A percentile compares a stretch with the other conserved stretches of the same genome.
Evolutionary conservation across 495 filamentous ascomycete genomes (phyloP).

Genomic region (Corynascus novoguineensis): DNA sequence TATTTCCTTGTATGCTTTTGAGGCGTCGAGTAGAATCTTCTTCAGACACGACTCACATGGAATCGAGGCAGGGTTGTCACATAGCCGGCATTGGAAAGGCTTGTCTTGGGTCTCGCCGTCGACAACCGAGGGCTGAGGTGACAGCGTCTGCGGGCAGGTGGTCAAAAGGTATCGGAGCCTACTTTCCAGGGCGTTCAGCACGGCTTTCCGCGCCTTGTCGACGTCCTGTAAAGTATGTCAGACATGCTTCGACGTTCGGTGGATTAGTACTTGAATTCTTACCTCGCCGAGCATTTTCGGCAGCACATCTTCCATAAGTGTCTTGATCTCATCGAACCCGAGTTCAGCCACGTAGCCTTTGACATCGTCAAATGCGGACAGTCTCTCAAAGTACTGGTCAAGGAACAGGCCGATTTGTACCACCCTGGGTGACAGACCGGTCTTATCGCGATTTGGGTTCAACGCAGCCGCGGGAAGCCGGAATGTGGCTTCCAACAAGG

Average conservation of each 20-base stretch:
- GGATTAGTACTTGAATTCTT: neutral
- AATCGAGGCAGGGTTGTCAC: constrained; percentile 15
- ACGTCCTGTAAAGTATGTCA: constrained; percentile 14
- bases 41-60: constrained; percentile 34
- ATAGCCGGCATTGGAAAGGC: constrained; percentile 29
- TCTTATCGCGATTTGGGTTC: constrained; percentile 7
- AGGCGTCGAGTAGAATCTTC: constrained; percentile 26
- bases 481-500: constrained; percentile 25
- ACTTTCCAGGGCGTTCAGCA: constrained; percentile 24
- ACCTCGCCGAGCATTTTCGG: constrained; percentile 26
- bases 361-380: constrained; percentile 34
- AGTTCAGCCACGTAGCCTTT: constrained; percentile 31
- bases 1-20: constrained; percentile 28
- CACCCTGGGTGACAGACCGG: constrained; percentile 24
- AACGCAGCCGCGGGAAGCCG: constrained; percentile 10
- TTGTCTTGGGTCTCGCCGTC: constrained; percentile 21
- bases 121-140: constrained; percentile 18
- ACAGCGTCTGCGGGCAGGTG: constrained; percentile 31
- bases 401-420: constrained; percentile 30
- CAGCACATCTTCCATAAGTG: constrained; percentile 25
- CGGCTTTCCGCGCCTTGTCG: constrained; percentile 16
- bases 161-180: constrained; percentile 31
- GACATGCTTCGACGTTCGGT: neutral
- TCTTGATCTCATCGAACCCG: constrained; percentile 26
- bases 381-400: constrained; percentile 29